Evolutionary conservation across 1,284 basidiomycete species (phyloP).

Genomic region (Moesziomyces sp.): DNA sequence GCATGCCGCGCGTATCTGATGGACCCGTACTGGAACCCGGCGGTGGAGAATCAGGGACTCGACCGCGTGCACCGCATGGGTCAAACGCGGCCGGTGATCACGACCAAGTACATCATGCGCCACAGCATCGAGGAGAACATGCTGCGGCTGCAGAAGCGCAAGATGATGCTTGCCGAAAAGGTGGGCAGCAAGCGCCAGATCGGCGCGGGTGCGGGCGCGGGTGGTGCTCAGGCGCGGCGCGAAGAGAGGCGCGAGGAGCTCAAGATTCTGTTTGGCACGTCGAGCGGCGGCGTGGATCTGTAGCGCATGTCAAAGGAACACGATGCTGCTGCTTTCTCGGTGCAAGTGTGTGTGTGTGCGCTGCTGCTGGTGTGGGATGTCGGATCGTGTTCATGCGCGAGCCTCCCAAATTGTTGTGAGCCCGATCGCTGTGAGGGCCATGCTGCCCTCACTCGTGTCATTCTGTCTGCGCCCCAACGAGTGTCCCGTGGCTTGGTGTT

Average conservation of each 20-base stretch:
- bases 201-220: constrained; percentile 7
- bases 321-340: no score
- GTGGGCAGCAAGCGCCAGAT: constrained; percentile 52
- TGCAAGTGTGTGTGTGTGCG: no score
- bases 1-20: constrained; percentile 83
- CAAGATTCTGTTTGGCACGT: constrained; percentile 49
- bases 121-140: constrained; percentile 67
- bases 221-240: neutral
- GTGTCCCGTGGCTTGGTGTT: no score
- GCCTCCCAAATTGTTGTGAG: no score
- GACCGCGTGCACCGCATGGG: constrained; percentile 65
- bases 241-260: constrained; percentile 55
- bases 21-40: constrained; percentile 98
- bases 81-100: constrained; percentile 60
- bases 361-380: no score
- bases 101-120: constrained; percentile 64
- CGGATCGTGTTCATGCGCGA: no score
- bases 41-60: constrained; percentile 76
- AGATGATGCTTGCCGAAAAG: constrained; percentile 63
- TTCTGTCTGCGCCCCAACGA: no score
- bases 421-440: no score
- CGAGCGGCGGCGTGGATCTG: constrained; percentile 27
- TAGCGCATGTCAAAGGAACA: neutral
- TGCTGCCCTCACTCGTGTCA: no score
- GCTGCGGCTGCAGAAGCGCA: constrained; percentile 62